Conservation (phyloP, 495 filamentous ascomycete species). For the Hypoxylon subgilvum region DNA sequence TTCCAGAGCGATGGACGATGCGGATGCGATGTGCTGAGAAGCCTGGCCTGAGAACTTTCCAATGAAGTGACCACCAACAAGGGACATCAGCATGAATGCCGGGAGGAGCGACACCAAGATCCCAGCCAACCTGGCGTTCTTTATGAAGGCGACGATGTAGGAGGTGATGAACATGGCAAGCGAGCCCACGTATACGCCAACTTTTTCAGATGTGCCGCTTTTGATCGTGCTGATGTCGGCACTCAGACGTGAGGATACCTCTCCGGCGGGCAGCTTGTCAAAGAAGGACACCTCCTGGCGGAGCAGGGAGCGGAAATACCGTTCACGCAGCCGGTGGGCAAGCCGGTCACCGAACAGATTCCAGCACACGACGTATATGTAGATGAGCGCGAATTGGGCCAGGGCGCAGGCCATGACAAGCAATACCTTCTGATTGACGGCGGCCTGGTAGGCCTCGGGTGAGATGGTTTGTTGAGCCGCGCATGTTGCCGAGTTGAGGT, state of each 20-base stretch:
- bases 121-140: constrained; percentile 56
- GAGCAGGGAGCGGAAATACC: constrained; percentile 62
- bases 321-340: constrained; percentile 65
- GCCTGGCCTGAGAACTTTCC: constrained; percentile 63
- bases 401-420: constrained; percentile 68
- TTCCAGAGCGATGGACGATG: constrained; percentile 54
- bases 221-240: constrained; percentile 66
- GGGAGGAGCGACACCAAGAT: constrained; percentile 67
- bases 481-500: constrained; percentile 67
- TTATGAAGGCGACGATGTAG: constrained; percentile 70
- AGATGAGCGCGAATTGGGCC: constrained; percentile 66
- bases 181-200: constrained; percentile 64
- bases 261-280: constrained; percentile 61
- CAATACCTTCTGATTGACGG: constrained; percentile 64
- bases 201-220: constrained; percentile 70
- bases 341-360: constrained; percentile 66
- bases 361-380: constrained; percentile 63
- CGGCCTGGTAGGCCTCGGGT: constrained; percentile 43
- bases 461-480: constrained; percentile 26
- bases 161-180: constrained; percentile 67
- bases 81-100: constrained; percentile 68
- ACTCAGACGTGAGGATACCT: constrained; percentile 67
- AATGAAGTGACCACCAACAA: constrained; percentile 65
- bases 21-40: constrained; percentile 49
- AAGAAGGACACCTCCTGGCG: constrained; percentile 68